Evolutionary conservation across 768 basidiomycete species (phyloP).

Genomic region (Lentinus brumalis): DNA sequence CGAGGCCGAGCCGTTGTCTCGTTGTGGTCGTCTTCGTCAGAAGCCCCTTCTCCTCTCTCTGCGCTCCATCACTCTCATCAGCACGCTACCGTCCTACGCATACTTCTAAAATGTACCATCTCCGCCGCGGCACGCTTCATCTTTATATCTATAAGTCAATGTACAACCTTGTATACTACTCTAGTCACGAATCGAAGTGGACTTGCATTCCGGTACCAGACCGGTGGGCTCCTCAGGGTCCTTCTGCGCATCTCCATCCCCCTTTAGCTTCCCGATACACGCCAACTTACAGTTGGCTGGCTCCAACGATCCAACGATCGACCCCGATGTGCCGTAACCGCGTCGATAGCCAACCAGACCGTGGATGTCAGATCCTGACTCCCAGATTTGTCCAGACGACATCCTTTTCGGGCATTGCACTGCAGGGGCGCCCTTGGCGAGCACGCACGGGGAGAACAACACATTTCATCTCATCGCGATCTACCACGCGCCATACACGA

Average conservation of each 20-base stretch:
- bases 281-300: slow-evolving; percentile 10
- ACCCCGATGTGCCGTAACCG: slow-evolving; percentile 20
- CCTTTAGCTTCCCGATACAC: neutral
- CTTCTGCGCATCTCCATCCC: neutral
- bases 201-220: slow-evolving; percentile 14
- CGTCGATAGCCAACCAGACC: neutral
- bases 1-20: slow-evolving; percentile 8
- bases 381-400: slow-evolving; percentile 7
- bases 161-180: slow-evolving; percentile 25
- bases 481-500: slow-evolving; percentile 4
- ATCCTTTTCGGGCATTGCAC: slow-evolving; percentile 4
- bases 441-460: neutral
- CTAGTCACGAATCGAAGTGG: slow-evolving; percentile 16
- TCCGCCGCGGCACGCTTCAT: neutral
- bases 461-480: slow-evolving; percentile 7
- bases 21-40: neutral
- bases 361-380: slow-evolving; percentile 4
- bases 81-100: slow-evolving; percentile 2
- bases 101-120: slow-evolving; percentile 19
- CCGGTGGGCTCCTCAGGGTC: slow-evolving; percentile 7
- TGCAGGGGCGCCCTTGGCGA: neutral
- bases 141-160: slow-evolving; percentile 21
- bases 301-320: slow-evolving; percentile 9
- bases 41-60: neutral
- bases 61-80: slow-evolving; percentile 1